Evolutionary conservation across 2,329 filamentous ascomycete species (phyloP).

Genomic region (Fusarium sp.): DNA sequence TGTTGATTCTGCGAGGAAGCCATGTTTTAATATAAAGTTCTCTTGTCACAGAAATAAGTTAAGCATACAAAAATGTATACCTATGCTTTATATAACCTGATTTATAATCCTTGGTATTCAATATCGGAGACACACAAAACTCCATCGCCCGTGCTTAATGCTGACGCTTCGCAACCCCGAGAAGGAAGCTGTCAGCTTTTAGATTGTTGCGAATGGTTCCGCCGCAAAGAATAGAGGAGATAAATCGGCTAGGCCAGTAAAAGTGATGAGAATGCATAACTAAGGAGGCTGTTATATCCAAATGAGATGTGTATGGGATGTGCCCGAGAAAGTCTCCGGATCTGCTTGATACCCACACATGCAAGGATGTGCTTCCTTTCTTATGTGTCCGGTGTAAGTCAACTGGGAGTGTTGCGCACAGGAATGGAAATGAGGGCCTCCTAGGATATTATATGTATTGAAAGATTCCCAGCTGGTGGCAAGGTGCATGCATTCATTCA

Average conservation of each 20-base stretch:
- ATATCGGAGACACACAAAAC: not conserved
- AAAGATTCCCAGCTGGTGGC: not conserved
- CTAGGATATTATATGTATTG: too few relatives aligned
- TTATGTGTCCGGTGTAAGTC: slow-evolving; percentile 9
- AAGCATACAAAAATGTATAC: not conserved
- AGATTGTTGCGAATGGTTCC: not conserved
- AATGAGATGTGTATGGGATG: slow-evolving; percentile 14
- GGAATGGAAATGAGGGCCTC: too few relatives aligned
- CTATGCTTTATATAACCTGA: slow-evolving; percentile 16
- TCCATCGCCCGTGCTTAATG: slow-evolving; percentile 12
- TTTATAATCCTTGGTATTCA: not conserved
- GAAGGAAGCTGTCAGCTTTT: slow-evolving; percentile 22
- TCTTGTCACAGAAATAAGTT: not conserved
- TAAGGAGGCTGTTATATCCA: not conserved
- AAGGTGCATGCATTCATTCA: not conserved
- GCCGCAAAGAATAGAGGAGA: not conserved
- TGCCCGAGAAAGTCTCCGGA: slow-evolving; percentile 31
- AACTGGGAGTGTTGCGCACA: too few relatives aligned
- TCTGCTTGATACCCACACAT: slow-evolving; percentile 2
- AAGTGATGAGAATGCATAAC: not conserved
- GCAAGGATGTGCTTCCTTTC: not conserved
- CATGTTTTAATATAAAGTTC: slow-evolving; percentile 22
- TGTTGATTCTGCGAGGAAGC: slow-evolving; percentile 24
- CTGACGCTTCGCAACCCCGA: not conserved
- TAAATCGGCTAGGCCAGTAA: not conserved